Evolutionary conservation across 257 asterid species (phyloP).

Genomic region (Hygrophila difformis): DNA sequence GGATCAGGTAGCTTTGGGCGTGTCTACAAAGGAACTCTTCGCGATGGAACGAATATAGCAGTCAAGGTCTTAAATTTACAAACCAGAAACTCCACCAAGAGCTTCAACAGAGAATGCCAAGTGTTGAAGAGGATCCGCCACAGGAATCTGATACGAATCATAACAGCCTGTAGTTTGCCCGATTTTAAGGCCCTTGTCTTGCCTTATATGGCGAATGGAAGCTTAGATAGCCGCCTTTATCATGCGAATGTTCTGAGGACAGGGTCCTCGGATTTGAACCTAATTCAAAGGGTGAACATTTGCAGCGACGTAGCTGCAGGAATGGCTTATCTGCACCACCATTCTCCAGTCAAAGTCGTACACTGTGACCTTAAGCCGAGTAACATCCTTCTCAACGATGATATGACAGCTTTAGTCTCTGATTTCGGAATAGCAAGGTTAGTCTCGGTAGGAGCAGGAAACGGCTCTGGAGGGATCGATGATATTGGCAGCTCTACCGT

Average conservation of each 20-base stretch:
- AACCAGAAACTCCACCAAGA: conserved; percentile 40
- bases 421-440: conserved; percentile 53
- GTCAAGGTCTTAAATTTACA: conserved; percentile 41
- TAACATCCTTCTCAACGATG: conserved; percentile 42
- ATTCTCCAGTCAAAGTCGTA: conserved; percentile 38
- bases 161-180: conserved; percentile 44
- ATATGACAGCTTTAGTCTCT: conserved; percentile 47
- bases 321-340: conserved; percentile 51
- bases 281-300: conserved; percentile 36
- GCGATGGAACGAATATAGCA: conserved; percentile 37
- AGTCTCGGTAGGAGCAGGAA: conserved; percentile 26
- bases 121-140: conserved; percentile 42
- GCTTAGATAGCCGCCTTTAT: conserved; percentile 36
- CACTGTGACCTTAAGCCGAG: conserved; percentile 55
- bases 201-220: conserved; percentile 50
- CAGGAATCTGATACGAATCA: conserved; percentile 41
- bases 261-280: conserved; percentile 34
- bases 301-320: conserved; percentile 47
- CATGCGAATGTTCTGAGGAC: conserved; percentile 20
- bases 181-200: conserved; percentile 48
- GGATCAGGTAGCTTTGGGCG: conserved; percentile 48
- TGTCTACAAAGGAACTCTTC: conserved; percentile 41
- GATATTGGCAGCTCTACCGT: conserved; percentile 36
- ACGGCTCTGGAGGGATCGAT: conserved; percentile 28
- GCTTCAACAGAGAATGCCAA: conserved; percentile 50